These are phyloP conservation scores for Nicotiana tomentosiformis DNA, from an alignment of 257 asterid species.

Conservation along the genomic window DNA sequence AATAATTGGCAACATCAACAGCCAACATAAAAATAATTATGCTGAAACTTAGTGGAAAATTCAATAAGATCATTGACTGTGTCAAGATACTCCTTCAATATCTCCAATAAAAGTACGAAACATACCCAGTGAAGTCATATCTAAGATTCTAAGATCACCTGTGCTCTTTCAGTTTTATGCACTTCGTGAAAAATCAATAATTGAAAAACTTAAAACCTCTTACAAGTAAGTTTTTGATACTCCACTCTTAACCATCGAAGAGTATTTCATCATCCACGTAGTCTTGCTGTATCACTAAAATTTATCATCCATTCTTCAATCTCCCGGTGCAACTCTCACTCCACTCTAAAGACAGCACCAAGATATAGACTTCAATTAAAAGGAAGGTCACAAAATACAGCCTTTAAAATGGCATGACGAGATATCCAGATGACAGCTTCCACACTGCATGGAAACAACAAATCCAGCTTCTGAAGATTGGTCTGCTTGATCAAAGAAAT, in stretches of 20 bases:
- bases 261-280: background rate
- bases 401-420: background rate
- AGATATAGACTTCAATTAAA: background rate
- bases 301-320: background rate
- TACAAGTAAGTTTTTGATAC: background rate
- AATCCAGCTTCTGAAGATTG: background rate
- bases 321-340: background rate
- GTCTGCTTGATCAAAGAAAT: background rate
- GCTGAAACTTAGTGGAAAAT: background rate
- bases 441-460: background rate
- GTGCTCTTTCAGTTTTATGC: background rate
- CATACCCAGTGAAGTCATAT: background rate
- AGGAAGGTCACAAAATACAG: background rate
- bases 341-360: background rate
- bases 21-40: background rate
- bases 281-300: background rate
- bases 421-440: background rate
- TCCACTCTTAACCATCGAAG: background rate
- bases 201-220: background rate
- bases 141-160: background rate
- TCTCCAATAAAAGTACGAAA: background rate
- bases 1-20: background rate
- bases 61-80: background rate
- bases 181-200: background rate
- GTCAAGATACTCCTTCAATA: slow-evolving; percentile 1